Evolutionary conservation across 768 basidiomycete genomes (phyloP).

Genomic region (Cystobasidium tubakii): DNA sequence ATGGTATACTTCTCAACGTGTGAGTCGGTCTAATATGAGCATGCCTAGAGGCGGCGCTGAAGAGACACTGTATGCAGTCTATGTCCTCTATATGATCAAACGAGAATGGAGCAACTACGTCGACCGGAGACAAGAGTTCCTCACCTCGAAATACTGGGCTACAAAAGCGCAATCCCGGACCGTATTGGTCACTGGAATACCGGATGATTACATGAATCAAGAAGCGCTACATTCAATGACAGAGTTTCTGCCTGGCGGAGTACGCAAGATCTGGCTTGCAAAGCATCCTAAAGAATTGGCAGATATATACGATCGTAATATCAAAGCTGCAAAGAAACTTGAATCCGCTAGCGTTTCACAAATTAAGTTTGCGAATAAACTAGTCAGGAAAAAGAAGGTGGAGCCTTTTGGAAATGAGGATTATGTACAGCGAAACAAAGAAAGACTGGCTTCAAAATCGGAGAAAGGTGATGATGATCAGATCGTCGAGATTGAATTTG

Average conservation of each 20-base stretch:
- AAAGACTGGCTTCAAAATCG: slow-evolving; percentile 46
- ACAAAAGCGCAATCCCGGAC: slow-evolving; percentile 35
- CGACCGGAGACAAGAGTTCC: slow-evolving; percentile 22
- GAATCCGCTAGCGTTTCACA: slow-evolving; percentile 78
- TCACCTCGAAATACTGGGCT: slow-evolving; percentile 20
- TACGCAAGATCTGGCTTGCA: slow-evolving; percentile 86
- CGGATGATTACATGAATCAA: slow-evolving; percentile 27
- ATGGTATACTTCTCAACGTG: slow-evolving; percentile 55
- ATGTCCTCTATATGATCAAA: slow-evolving; percentile 33
- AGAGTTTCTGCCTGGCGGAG: slow-evolving; percentile 72
- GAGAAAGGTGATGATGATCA: neutral
- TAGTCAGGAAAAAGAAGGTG: slow-evolving; percentile 47
- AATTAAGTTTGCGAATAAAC: slow-evolving; percentile 62
- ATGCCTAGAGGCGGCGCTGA: neutral
- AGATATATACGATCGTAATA: slow-evolving; percentile 68
- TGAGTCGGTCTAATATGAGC: neutral
- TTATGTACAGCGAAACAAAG: slow-evolving; percentile 16
- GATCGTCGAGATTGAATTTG: neutral
- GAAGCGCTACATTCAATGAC: slow-evolving; percentile 17
- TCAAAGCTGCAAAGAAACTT: slow-evolving; percentile 67
- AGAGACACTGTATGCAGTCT: slow-evolving; percentile 1
- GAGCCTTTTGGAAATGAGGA: slow-evolving; percentile 39
- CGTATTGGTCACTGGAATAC: slow-evolving; percentile 33
- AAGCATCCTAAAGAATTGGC: slow-evolving; percentile 62
- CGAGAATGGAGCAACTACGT: slow-evolving; percentile 30